Percentiles rank a stretch among this genome's conserved stretches.
Evolutionary conservation across 2,329 filamentous ascomycete genomes (phyloP).

Genomic region (Teratosphaeriaceae sp.): DNA sequence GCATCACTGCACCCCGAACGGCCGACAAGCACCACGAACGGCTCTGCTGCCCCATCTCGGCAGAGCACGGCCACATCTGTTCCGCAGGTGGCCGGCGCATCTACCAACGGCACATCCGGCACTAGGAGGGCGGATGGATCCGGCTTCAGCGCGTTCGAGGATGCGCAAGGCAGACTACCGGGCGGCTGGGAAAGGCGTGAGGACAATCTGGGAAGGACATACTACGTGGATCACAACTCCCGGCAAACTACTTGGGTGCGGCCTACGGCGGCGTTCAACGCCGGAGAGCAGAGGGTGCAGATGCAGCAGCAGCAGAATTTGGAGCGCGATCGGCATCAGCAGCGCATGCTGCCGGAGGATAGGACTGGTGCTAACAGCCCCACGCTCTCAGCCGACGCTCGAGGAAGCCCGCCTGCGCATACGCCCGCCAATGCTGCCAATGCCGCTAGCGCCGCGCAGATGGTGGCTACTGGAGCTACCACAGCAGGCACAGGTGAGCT

Average conservation of each 20-base stretch:
- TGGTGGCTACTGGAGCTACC: constrained; percentile 93
- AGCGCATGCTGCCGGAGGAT: constrained; percentile 91
- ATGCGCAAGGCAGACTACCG: constrained; percentile 86
- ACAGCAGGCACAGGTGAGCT: constrained; percentile 92
- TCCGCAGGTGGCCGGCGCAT: constrained; percentile 16
- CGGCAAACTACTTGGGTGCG: constrained; percentile 94
- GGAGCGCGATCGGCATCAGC: constrained; percentile 89
- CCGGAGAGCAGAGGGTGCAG: constrained; percentile 67
- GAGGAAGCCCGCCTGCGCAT: constrained; percentile 28
- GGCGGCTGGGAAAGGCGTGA: constrained; percentile 94
- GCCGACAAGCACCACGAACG: constrained; percentile 20
- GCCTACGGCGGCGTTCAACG: constrained; percentile 71
- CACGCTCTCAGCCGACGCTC: constrained; percentile 47
- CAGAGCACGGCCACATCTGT: constrained; percentile 18
- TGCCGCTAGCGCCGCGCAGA: constrained; percentile 58
- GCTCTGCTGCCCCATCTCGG: constrained; percentile 17
- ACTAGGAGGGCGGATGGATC: constrained; percentile 38
- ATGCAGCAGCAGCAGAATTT: constrained; percentile 88
- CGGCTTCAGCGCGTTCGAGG: constrained; percentile 87
- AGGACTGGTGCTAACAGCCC: constrained; percentile 90
- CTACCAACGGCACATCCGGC: constrained; percentile 22
- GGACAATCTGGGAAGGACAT: constrained; percentile 89
- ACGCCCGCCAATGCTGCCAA: constrained; percentile 21
- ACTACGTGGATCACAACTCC: constrained; percentile 98
- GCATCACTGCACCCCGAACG: constrained; percentile 25